Evolutionary conservation across 2,329 filamentous ascomycete species (phyloP).

Genomic region (Stachybotrys chartarum): DNA sequence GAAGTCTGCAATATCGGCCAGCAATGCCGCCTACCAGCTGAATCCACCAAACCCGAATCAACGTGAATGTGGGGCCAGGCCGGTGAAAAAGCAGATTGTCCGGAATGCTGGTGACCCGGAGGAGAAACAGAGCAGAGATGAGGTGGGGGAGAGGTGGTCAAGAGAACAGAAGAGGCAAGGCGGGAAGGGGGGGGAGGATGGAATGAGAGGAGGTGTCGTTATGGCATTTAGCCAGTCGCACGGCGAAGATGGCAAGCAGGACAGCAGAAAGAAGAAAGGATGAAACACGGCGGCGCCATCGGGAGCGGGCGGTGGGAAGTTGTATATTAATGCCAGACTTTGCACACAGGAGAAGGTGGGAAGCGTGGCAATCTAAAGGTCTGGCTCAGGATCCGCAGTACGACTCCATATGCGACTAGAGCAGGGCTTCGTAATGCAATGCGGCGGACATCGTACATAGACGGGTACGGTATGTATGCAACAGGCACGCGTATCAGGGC

Average conservation of each 20-base stretch:
- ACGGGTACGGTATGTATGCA: background rate
- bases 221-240: background rate
- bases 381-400: background rate
- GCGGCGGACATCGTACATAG: background rate
- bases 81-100: background rate
- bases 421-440: background rate
- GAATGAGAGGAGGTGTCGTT: background rate
- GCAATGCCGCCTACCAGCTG: background rate
- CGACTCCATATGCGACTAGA: background rate
- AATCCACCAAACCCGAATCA: background rate
- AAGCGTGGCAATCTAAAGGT: background rate
- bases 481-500: background rate
- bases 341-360: background rate
- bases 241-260: background rate
- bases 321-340: background rate
- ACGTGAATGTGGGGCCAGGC: background rate
- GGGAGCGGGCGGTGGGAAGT: background rate
- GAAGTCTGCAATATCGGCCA: background rate
- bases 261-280: background rate
- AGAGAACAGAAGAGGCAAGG: constrained; percentile 8
- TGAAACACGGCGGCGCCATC: constrained; percentile 5
- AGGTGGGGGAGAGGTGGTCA: background rate
- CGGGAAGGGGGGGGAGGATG: constrained; percentile 4
- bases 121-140: background rate
- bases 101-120: background rate